Evolutionary conservation across 805 yeast species (phyloP).

Genomic region (Sugiyamaella smithiae): DNA sequence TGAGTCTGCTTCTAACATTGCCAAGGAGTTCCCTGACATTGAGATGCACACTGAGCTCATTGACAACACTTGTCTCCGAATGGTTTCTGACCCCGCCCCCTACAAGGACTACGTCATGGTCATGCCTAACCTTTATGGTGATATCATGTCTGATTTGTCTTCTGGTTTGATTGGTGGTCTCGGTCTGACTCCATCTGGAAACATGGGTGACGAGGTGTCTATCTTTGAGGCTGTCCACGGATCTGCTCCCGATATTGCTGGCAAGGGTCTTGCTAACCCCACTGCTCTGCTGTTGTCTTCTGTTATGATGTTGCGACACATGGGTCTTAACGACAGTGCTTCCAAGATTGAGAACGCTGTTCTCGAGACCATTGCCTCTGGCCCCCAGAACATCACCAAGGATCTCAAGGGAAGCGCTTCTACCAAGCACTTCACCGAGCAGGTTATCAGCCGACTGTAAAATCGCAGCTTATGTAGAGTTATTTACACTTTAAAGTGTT

Average conservation of each 20-base stretch:
- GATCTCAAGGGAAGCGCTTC: conserved; percentile 92
- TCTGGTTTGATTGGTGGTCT: conserved; percentile 98
- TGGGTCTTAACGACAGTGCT: conserved; percentile 82
- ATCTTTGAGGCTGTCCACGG: conserved; percentile 99
- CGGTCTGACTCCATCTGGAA: conserved; percentile 98
- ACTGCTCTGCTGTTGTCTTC: conserved; percentile 94
- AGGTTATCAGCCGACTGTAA: conserved; percentile 78
- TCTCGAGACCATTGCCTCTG: conserved; percentile 83
- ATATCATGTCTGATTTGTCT: conserved; percentile 95
- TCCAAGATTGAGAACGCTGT: conserved; percentile 87
- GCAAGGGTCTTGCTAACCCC: conserved; percentile 98
- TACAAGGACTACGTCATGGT: conserved; percentile 91
- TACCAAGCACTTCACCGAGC: conserved; percentile 85
- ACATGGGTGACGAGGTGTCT: conserved; percentile 97
- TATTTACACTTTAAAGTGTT: too few relatives aligned
- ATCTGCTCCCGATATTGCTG: conserved; percentile 99
- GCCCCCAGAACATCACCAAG: conserved; percentile 93
- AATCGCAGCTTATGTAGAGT: neutral
- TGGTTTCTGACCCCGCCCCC: conserved; percentile 83
- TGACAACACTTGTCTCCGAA: conserved; percentile 90
- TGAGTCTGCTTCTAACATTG: conserved; percentile 83
- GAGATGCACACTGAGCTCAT: conserved; percentile 80
- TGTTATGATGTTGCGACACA: conserved; percentile 98
- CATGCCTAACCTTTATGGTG: conserved; percentile 99
- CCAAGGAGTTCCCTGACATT: conserved; percentile 89